Evolutionary conservation across 306 rosid genomes (phyloP), one percentile per base, ranked within the genome.

Genomic region (Medicago lupulina): DNA sequence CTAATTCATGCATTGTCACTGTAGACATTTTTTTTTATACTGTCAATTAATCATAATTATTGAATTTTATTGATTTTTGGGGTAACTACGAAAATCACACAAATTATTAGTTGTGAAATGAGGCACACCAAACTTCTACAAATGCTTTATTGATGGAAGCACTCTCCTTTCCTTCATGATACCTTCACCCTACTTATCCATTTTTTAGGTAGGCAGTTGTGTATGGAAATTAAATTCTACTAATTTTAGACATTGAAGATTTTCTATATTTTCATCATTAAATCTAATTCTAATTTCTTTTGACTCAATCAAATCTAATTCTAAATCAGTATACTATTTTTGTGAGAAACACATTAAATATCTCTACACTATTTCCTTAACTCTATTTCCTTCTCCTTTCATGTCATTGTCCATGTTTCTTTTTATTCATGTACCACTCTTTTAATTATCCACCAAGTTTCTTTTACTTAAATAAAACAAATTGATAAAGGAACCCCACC

Each of bases 401-500:
- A 61, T 71, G 66, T 70, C 77, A 78, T 78, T 78, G 39, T 78
- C 77, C 57, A 70, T 59, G 46, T 70, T 78, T 70, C 76, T 77
- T 78, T 77, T 78, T 72, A 84, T 67, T 76, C 71, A 67, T 44
- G 77, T 59, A 77, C 78, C 76, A 47, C 51, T 46, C 83, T 69
- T 81, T 54, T 67, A 77, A 65, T 80, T 77, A 81, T 74, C 55
- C 71, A 73, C 76, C 71, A 68, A 38, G 16, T 81, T 55, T 67
- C 75, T 40, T 66, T 72, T 36, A 73, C 60, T 57, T 44, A 46
- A 71, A 70, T 70, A 21, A 74, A 77, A 72, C 19, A 83, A 84
- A 69, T 77, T 84, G 75, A 80, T 80, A 80, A 46, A 74, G 81
- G 80, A 74, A 64, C 71, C 83, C 83, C 81, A 80, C 85, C 79